Evolutionary conservation across 2,329 filamentous ascomycete genomes (phyloP).

Genomic region (Aspergillus pseudonomiae): DNA sequence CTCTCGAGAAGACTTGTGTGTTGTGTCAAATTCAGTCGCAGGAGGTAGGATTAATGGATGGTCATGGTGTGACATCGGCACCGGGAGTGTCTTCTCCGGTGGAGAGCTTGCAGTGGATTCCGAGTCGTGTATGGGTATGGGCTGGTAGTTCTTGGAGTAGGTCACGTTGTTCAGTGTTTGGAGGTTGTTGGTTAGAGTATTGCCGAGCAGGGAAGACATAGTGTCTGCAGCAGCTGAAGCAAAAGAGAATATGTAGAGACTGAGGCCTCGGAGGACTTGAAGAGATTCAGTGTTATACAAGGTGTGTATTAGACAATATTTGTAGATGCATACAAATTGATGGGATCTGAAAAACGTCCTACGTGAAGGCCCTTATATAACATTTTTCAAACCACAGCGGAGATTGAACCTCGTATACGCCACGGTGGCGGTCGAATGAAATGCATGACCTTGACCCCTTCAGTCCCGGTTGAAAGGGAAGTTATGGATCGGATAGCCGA

Average conservation of each 20-base stretch:
- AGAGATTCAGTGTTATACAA: not conserved
- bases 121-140: not conserved
- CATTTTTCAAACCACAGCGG: too few relatives aligned
- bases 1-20: not conserved
- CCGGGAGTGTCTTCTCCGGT: not conserved
- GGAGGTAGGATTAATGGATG: not conserved
- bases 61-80: not conserved
- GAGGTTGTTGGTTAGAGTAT: not conserved
- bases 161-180: not conserved
- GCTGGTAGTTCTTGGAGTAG: not conserved
- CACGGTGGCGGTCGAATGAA: not conserved
- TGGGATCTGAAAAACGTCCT: not conserved
- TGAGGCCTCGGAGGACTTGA: not conserved
- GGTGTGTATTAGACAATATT: not conserved
- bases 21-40: not conserved
- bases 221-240: not conserved
- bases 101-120: not conserved
- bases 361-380: not conserved
- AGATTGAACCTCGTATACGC: not conserved
- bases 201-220: not conserved
- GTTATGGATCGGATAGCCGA: not conserved
- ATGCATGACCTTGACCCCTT: not conserved
- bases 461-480: not conserved
- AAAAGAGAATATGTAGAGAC: not conserved
- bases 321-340: not conserved